Base-by-base conservation (phyloP, 352 stramenopile genomes). In the Phytophthora crassamura region DNA sequence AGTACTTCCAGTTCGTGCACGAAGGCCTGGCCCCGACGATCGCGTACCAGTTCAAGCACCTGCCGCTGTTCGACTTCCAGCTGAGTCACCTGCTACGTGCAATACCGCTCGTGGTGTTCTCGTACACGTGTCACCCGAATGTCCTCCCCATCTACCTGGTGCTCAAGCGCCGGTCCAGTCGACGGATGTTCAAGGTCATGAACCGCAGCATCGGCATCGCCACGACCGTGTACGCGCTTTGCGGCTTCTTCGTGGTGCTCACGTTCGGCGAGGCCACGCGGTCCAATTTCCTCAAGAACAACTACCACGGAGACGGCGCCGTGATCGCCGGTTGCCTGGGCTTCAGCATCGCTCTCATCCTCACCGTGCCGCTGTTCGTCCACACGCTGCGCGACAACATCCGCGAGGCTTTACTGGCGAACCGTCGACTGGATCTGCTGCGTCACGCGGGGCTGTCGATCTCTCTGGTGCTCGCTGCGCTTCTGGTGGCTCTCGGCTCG, bases 1-100 rank as follows among this genome's bases (percentile, higher is more conserved):
- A 94, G 75, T 97, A 97, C 73, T 94, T 93, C 64, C 80, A 94
- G 69, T 97, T 94, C 55, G 84, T 92, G 41, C 82, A 93, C 56
- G 49, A 82, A 49, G 87, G 82, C 0, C 64, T 84, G 25, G 83
- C 85, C 0, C 83, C 70, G 7, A 75, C 78, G 38, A 92, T 95
- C 20, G 47, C 55, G 4, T 93, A 89, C 64, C 87, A 95, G 67
- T 70, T 93, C 14, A 67, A 83, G 36, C 87, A 94, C 69, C 59
- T 97, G 45, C 73, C 67, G 38, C 74, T 97, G 14, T 91, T 91
- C 57, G 77, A 94, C 51, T 92, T 82, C 69, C 67, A 58, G 0
- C 66, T 94, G 11, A 72, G 62, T 11, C 79, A 84, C 28, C 67
- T 96, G 22, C 69, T 97, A 30, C 84, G 75, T 8, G 78, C 87